A percentile compares a stretch with the other conserved stretches of the same genome.
phyloP scores from a whole-genome alignment of 169 alveolate genomes.

The Sarcocystis neurona region DNA sequence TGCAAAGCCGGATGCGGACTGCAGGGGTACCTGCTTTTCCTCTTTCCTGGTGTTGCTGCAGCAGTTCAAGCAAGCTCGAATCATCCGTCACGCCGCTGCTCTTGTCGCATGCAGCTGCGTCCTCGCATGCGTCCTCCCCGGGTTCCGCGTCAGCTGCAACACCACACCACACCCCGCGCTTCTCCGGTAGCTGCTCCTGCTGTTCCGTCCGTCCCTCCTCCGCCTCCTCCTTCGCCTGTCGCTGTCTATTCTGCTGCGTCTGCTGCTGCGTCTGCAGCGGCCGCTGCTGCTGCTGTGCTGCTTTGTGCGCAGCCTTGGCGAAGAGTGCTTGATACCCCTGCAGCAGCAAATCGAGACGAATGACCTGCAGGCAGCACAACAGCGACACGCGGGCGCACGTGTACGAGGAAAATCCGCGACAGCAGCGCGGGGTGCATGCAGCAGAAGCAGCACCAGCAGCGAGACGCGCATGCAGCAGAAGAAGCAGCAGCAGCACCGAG shows the following conservation, averaged over 20 bases:
- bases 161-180: background rate
- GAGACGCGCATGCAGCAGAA: too few species aligned
- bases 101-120: background rate
- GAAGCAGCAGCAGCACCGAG: too few species aligned
- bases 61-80: slow-evolving; percentile 2
- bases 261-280: background rate
- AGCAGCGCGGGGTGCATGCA: too few species aligned
- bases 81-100: slow-evolving; percentile 11
- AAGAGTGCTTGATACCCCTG: background rate
- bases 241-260: background rate
- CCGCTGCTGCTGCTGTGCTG: too few species aligned
- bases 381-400: background rate
- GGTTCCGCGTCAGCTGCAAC: background rate
- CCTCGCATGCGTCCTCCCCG: background rate
- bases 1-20: background rate
- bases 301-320: too few species aligned
- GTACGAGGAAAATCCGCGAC: too few species aligned
- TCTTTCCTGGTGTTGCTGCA: background rate
- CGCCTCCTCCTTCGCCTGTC: background rate
- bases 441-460: too few species aligned
- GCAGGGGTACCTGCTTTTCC: background rate
- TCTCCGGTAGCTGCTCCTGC: background rate
- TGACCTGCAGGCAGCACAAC: background rate
- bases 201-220: background rate
- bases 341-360: background rate